Conservation (phyloP, 2,329 filamentous ascomycete genomes). For the Chrysosporium queenslandicum region DNA sequence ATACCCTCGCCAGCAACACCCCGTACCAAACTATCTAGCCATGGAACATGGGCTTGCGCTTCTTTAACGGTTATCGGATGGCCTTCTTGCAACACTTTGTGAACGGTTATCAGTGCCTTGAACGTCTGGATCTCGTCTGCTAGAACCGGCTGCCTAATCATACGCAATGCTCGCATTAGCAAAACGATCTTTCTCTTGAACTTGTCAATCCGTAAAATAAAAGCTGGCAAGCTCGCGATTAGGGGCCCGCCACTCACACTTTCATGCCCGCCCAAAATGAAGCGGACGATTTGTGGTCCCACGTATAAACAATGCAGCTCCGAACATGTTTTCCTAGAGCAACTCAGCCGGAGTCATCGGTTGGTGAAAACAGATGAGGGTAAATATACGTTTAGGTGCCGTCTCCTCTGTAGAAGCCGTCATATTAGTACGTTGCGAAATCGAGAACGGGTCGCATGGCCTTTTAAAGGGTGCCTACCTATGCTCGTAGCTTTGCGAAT, state of each 20-base stretch:
- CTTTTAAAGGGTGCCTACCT: conserved; percentile 31
- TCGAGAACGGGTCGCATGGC: conserved; percentile 11
- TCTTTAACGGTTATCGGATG: conserved; percentile 81
- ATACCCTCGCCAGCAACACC: conserved; percentile 74
- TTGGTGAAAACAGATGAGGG: conserved; percentile 24
- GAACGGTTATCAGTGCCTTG: conserved; percentile 92
- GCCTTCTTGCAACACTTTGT: conserved; percentile 95
- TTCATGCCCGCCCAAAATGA: conserved; percentile 99
- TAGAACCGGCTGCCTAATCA: conserved; percentile 75
- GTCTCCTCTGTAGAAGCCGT: conserved; percentile 46
- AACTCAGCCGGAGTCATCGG: conserved; percentile 45
- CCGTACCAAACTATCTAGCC: conserved; percentile 86
- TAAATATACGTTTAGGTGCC: conserved; percentile 53
- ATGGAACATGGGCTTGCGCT: conserved; percentile 75
- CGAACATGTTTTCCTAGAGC: conserved; percentile 77
- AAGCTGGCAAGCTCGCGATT: background rate
- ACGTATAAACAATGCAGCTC: conserved; percentile 95
- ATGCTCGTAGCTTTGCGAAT: conserved; percentile 59
- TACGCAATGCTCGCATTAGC: conserved; percentile 5
- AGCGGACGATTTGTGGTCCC: conserved; percentile 92
- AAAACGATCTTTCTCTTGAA: too few relatives aligned
- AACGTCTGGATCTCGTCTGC: conserved; percentile 98
- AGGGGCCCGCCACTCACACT: conserved; percentile 59
- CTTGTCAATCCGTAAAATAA: too few relatives aligned
- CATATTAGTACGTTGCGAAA: conserved; percentile 1